phyloP scores from a whole-genome alignment of 352 stramenopile species.

The Thalassiosira livingstoniorum region DNA sequence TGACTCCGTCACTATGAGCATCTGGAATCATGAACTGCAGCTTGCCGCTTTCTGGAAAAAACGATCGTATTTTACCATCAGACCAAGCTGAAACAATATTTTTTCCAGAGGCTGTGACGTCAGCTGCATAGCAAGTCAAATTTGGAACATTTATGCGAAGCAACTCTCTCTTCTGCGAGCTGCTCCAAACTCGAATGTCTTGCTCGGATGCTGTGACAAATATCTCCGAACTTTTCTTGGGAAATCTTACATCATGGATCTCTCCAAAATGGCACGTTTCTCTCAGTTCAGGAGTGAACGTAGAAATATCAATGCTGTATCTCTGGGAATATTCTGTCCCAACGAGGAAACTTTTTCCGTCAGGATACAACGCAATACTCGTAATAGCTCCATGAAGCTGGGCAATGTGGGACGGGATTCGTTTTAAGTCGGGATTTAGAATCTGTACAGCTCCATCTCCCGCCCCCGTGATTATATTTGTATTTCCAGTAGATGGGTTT shows the following conservation, averaged over 20 bases:
- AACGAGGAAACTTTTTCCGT: slow-evolving; percentile 87
- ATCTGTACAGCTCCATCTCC: slow-evolving; percentile 91
- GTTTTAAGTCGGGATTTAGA: slow-evolving; percentile 87
- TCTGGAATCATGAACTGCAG: slow-evolving; percentile 95
- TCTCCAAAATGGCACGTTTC: slow-evolving; percentile 68
- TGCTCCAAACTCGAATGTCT: slow-evolving; percentile 97
- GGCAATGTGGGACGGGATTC: slow-evolving; percentile 85
- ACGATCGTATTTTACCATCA: slow-evolving; percentile 96
- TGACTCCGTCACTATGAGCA: slow-evolving; percentile 94
- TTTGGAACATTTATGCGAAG: slow-evolving; percentile 96
- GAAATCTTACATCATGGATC: slow-evolving; percentile 96
- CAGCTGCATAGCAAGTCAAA: slow-evolving; percentile 94
- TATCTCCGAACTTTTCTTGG: slow-evolving; percentile 91
- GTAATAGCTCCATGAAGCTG: slow-evolving; percentile 92
- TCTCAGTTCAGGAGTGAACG: slow-evolving; percentile 83
- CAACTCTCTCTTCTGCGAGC: slow-evolving; percentile 91
- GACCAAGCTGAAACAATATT: slow-evolving; percentile 95
- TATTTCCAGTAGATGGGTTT: slow-evolving; percentile 87
- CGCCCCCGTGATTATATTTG: slow-evolving; percentile 91
- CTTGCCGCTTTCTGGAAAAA: slow-evolving; percentile 95
- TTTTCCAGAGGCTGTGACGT: slow-evolving; percentile 89
- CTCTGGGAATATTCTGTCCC: slow-evolving; percentile 95
- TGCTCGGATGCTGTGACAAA: slow-evolving; percentile 94
- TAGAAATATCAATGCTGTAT: slow-evolving; percentile 87
- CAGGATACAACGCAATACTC: slow-evolving; percentile 85